Evolutionary conservation across 495 filamentous ascomycete species (phyloP), one percentile per base, ranked within the genome.

Genomic region (Neurospora sublineolata): DNA sequence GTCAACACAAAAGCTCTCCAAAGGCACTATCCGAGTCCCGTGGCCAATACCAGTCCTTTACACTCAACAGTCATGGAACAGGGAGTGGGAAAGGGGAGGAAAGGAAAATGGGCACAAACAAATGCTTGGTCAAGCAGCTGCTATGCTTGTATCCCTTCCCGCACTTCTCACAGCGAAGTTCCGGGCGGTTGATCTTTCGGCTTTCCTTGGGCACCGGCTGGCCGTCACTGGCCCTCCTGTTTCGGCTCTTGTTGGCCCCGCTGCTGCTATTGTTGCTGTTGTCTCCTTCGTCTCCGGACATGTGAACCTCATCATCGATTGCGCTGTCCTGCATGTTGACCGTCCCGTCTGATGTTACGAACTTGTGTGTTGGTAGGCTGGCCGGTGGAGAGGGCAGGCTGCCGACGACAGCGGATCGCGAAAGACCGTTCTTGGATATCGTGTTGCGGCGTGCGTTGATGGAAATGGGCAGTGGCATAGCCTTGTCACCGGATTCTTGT

Each of bases 61-160:
- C 67, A 72, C 69, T 77, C 77, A 74, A 71, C 72, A 71, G 73
- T 75, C 78, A 73, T 75, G 74, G 72, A 79, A 76, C 77, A 71
- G 60, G 76, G 71, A 73, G 70, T 73, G 82, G 80, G 80, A 81
- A 82, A 82, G 80, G 80, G 80, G 76, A 79, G 80, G 79, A 74
- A 76, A 77, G 77, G 82, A 84, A 82, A 84, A 81, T 83, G 87
- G 86, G 87, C 89, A 97, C 95, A 89, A 90, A 99, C 95, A 97
- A 93, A 91, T 99, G 95, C 89, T 99, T 99, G 81, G 93, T 95
- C 86, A 99, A 90, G 90, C 95, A 99, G 87, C 96, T 98, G 89
- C 94, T 94, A 89, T 99, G 95, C 90, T 99, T 99, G 89, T 99
- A 99, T 84, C 93, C 94, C 87, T 99, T 99, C 82, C 95, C 95